Evolutionary conservation across 768 basidiomycete species (phyloP).

Genomic region (Nidularia sp.): DNA sequence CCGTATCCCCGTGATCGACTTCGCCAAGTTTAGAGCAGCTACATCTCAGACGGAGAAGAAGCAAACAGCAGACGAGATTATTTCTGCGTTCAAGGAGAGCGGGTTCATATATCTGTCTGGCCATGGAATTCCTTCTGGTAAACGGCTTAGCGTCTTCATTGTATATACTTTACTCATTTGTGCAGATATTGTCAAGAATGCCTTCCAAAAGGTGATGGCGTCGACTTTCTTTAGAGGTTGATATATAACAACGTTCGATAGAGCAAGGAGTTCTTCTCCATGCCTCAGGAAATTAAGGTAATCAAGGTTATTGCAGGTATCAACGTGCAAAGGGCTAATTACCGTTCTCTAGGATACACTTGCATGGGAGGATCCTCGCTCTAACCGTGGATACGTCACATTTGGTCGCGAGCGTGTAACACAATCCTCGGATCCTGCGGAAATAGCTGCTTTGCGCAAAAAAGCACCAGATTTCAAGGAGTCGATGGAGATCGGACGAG

Average conservation of each 20-base stretch:
- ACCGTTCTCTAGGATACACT: slow-evolving; percentile 51
- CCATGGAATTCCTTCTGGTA: slow-evolving; percentile 62
- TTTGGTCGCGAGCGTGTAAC: slow-evolving; percentile 82
- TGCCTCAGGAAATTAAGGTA: slow-evolving; percentile 64
- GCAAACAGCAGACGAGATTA: slow-evolving; percentile 61
- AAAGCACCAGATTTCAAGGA: slow-evolving; percentile 83
- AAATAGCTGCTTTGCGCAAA: slow-evolving; percentile 70
- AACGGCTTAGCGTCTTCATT: slow-evolving; percentile 4
- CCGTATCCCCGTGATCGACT: slow-evolving; percentile 76
- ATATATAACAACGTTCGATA: too few species aligned
- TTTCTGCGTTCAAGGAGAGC: slow-evolving; percentile 73
- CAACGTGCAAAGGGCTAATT: too few species aligned
- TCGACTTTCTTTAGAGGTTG: too few species aligned
- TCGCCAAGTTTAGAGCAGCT: slow-evolving; percentile 58
- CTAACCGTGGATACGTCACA: slow-evolving; percentile 81
- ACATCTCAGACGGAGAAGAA: slow-evolving; percentile 52
- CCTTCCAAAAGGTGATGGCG: slow-evolving; percentile 72
- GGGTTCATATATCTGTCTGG: slow-evolving; percentile 78
- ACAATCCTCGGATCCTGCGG: slow-evolving; percentile 61
- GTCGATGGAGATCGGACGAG: slow-evolving; percentile 85
- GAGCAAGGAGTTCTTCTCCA: slow-evolving; percentile 74
- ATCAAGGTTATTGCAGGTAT: too few species aligned
- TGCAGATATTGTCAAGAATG: slow-evolving; percentile 48
- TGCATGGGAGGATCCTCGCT: slow-evolving; percentile 81
- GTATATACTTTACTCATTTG: background rate